Conservation (phyloP, 805 yeast species). For the Kazachstania bromeliacearum region DNA sequence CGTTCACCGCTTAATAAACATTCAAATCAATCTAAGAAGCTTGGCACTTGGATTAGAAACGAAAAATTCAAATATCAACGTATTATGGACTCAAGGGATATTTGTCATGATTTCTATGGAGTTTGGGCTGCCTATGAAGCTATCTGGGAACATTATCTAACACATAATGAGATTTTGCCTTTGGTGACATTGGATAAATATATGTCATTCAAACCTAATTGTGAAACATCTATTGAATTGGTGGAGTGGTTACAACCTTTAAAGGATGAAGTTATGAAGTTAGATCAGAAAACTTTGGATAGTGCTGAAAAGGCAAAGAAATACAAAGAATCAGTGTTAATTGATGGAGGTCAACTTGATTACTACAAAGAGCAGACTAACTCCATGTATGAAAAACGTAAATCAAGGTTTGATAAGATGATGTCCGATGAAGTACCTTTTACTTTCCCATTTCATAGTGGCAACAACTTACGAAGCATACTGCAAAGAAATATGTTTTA, state of each 20-base stretch:
- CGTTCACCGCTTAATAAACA: conserved; percentile 24
- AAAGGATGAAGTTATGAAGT: conserved; percentile 8
- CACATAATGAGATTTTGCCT: background rate
- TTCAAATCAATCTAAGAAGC: conserved; percentile 18
- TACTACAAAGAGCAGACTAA: conserved; percentile 15
- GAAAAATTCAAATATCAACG: conserved; percentile 18
- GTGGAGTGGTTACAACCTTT: conserved; percentile 24
- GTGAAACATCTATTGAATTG: background rate
- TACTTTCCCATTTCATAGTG: conserved; percentile 14
- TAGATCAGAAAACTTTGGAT: conserved; percentile 5
- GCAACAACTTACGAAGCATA: conserved; percentile 10
- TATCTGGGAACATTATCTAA: conserved; percentile 22
- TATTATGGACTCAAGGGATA: conserved; percentile 11
- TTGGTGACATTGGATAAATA: background rate
- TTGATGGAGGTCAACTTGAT: conserved; percentile 12
- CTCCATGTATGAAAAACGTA: conserved; percentile 18
- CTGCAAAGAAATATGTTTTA: conserved; percentile 3
- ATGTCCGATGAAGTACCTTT: conserved; percentile 13
- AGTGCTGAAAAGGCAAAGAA: conserved; percentile 10
- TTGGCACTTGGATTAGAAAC: conserved; percentile 15
- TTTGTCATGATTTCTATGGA: conserved; percentile 7
- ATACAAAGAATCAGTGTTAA: conserved; percentile 13
- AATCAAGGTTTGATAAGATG: conserved; percentile 16
- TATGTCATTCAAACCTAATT: background rate
- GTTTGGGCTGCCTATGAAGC: conserved; percentile 26